These are phyloP conservation scores for Talaromyces islandicus DNA, from an alignment of 2,329 filamentous ascomycete genomes.

Conservation along the genomic window DNA sequence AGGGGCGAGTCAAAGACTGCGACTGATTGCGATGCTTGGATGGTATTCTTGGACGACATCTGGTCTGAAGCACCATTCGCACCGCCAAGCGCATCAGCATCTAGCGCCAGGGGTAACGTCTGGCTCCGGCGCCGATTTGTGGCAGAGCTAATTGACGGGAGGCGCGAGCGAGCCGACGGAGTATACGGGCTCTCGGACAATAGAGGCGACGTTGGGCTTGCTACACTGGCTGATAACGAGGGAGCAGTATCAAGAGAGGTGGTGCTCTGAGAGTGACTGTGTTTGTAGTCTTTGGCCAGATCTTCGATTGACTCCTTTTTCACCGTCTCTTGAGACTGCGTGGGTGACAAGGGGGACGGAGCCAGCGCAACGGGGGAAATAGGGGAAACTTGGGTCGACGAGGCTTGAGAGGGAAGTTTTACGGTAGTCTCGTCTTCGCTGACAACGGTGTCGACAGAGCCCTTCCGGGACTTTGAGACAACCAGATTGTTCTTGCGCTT, in stretches of 20 bases:
- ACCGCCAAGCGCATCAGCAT: conserved; percentile 23
- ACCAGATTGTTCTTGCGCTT: conserved; percentile 74
- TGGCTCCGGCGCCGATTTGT: conserved; percentile 77
- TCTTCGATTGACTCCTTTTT: conserved; percentile 57
- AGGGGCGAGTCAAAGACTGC: conserved; percentile 48
- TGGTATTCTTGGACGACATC: conserved; percentile 49
- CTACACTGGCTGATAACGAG: conserved; percentile 64
- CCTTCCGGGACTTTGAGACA: conserved; percentile 50
- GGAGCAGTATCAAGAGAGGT: conserved; percentile 61
- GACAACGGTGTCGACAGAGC: conserved; percentile 41
- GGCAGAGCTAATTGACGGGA: conserved; percentile 44
- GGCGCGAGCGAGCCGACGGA: conserved; percentile 46
- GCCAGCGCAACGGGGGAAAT: conserved; percentile 61
- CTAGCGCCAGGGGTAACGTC: conserved; percentile 66
- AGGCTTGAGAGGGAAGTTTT: conserved; percentile 52
- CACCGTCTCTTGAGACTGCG: conserved; percentile 63
- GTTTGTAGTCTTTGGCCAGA: conserved; percentile 54
- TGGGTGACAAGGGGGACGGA: conserved; percentile 64
- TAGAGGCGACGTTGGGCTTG: conserved; percentile 70
- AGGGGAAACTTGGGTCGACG: conserved; percentile 64
- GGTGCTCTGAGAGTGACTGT: conserved; percentile 60
- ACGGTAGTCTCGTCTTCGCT: conserved; percentile 65
- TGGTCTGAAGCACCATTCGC: conserved; percentile 44
- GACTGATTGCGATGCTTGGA: conserved; percentile 31
- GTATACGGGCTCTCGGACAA: conserved; percentile 73